Evolutionary conservation across 2,329 filamentous ascomycete genomes (phyloP).

Genomic region (Simplicillium aogashimaense): DNA sequence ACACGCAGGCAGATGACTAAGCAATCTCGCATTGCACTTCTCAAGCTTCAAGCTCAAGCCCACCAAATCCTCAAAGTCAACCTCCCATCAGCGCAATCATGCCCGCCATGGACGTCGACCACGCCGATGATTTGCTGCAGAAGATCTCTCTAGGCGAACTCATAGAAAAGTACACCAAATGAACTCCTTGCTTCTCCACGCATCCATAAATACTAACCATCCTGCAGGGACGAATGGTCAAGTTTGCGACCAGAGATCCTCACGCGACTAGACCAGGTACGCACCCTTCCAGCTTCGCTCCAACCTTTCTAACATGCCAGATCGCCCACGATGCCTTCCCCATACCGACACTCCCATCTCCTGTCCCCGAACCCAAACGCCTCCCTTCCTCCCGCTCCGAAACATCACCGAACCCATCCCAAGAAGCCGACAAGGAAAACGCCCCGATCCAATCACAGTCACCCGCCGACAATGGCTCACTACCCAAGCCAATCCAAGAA

Average conservation of each 20-base stretch:
- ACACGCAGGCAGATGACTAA: too few species aligned
- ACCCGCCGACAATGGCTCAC: slow-evolving; percentile 26
- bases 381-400: slow-evolving; percentile 28
- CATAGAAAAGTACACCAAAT: slow-evolving; percentile 45
- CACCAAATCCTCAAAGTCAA: too few species aligned
- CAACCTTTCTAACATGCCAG: slow-evolving; percentile 28
- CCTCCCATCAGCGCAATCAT: slow-evolving; percentile 11
- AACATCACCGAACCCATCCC: slow-evolving; percentile 37
- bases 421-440: slow-evolving; percentile 62
- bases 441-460: slow-evolving; percentile 31
- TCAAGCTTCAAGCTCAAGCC: too few species aligned
- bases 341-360: slow-evolving; percentile 48
- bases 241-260: slow-evolving; percentile 55
- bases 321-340: slow-evolving; percentile 69
- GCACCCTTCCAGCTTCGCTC: background rate
- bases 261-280: slow-evolving; percentile 54
- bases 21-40: too few species aligned
- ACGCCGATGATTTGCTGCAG: slow-evolving; percentile 37
- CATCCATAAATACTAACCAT: slow-evolving; percentile 14
- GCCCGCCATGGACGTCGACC: slow-evolving; percentile 42
- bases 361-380: slow-evolving; percentile 29
- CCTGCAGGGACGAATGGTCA: slow-evolving; percentile 57
- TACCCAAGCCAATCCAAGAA: slow-evolving; percentile 54
- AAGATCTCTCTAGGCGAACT: slow-evolving; percentile 38
- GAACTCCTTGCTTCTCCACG: slow-evolving; percentile 10